Conservation (phyloP, 768 basidiomycete species). For the Sporobolomyces roseus region DNA sequence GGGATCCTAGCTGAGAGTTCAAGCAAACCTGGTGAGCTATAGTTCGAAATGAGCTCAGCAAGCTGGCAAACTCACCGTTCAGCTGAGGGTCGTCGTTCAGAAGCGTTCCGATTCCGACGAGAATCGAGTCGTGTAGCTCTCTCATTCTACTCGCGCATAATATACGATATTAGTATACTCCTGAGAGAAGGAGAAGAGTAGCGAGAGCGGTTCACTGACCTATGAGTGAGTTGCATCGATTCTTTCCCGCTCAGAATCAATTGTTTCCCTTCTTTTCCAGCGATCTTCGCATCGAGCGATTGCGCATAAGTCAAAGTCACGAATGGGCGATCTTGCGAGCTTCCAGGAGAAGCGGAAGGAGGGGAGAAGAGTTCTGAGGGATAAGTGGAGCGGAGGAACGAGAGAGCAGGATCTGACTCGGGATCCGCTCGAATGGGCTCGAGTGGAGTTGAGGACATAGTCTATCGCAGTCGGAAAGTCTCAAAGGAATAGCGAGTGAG, state of each 20-base stretch:
- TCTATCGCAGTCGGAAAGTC: too few species aligned
- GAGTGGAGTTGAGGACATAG: neutral
- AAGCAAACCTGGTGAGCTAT: too few species aligned
- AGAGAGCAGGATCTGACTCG: neutral
- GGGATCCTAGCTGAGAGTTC: conserved; percentile 49
- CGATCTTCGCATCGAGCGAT: conserved; percentile 71
- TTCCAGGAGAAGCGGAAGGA: too few species aligned
- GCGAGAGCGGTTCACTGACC: too few species aligned
- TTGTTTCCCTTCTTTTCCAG: conserved; percentile 67
- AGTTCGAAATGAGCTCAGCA: too few species aligned
- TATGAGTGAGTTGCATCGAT: conserved; percentile 90
- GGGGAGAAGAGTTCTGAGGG: neutral
- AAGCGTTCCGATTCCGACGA: conserved; percentile 84
- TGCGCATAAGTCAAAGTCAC: conserved; percentile 54
- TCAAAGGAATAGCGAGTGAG: too few species aligned
- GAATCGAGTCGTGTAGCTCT: conserved; percentile 84
- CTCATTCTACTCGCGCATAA: conserved; percentile 64
- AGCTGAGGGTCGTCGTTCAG: conserved; percentile 89
- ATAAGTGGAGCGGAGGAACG: conserved; percentile 4
- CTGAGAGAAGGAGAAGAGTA: neutral
- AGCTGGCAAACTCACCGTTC: conserved; percentile 60
- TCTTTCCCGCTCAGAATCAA: conserved; percentile 77
- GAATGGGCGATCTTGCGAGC: conserved; percentile 12
- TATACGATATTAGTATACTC: neutral
- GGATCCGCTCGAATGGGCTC: neutral